Conservation (phyloP, 1,284 basidiomycete species). For the Sanguinoderma infundibulare region DNA sequence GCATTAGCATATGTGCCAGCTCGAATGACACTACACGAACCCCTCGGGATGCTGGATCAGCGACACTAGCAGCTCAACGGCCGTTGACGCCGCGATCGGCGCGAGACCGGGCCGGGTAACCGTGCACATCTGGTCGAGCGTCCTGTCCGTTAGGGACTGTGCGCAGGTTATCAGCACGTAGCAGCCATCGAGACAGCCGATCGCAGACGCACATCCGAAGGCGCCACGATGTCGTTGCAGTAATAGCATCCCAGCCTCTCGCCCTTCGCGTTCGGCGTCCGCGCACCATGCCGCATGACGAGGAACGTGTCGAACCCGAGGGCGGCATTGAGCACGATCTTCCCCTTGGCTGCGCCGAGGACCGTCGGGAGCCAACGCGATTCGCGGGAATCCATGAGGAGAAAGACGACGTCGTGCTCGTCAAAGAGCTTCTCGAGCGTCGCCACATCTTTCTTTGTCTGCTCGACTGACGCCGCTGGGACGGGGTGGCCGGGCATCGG, state of each 20-base stretch:
- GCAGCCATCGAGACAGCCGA: no score
- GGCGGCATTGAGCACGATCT: constrained; percentile 96
- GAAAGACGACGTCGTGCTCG: constrained; percentile 87
- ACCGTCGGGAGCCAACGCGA: constrained; percentile 96
- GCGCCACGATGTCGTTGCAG: constrained; percentile 98
- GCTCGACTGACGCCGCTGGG: constrained; percentile 57
- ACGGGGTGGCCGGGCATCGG: constrained; percentile 99
- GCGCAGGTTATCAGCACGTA: background rate
- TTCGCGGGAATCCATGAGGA: constrained; percentile 98
- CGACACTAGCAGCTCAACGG: constrained; percentile 91
- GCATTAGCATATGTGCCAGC: background rate
- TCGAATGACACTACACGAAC: constrained; percentile 48
- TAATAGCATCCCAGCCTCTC: constrained; percentile 90
- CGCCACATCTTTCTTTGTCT: constrained; percentile 70
- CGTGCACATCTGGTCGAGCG: constrained; percentile 99
- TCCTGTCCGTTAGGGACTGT: constrained; percentile 91
- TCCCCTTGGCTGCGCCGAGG: constrained; percentile 80
- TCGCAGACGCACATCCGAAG: constrained; percentile 76
- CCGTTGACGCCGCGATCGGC: constrained; percentile 88
- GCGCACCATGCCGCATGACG: constrained; percentile 94
- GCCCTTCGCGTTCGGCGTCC: constrained; percentile 43
- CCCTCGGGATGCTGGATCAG: constrained; percentile 89
- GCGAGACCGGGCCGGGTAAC: constrained; percentile 97
- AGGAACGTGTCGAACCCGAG: constrained; percentile 96
- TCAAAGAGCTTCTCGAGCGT: constrained; percentile 81